A percentile compares a stretch with the other conserved stretches of the same genome.
Conservation (phyloP, 2,329 filamentous ascomycete genomes). For the Fusarium tjaetaba region DNA sequence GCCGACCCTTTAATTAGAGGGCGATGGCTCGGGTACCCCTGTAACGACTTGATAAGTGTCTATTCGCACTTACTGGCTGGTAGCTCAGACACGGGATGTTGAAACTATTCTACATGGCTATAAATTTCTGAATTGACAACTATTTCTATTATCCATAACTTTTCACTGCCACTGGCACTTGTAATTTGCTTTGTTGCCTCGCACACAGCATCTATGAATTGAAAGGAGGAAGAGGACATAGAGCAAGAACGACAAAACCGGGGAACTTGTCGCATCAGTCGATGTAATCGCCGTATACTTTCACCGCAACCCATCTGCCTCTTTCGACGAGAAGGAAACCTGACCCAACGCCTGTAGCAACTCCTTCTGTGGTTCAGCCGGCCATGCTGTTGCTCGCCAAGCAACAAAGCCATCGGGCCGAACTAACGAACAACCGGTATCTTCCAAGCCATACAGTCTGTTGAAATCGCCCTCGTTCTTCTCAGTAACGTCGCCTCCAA, state of each 20-base stretch:
- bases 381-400: background rate
- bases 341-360: background rate
- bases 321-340: background rate
- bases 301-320: rapidly evolving
- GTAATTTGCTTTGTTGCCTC: too few relatives aligned
- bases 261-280: rapidly evolving
- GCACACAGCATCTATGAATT: too few relatives aligned
- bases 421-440: constrained; percentile 8
- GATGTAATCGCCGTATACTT: rapidly evolving
- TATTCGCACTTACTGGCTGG: too few relatives aligned
- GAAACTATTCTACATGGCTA: background rate
- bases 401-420: constrained; percentile 25
- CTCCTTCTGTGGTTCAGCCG: background rate
- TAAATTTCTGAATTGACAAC: rapidly evolving
- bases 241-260: rapidly evolving
- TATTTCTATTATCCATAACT: background rate
- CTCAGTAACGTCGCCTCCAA: background rate
- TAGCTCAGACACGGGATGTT: rapidly evolving
- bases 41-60: too few relatives aligned
- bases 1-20: background rate
- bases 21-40: rapidly evolving
- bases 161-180: rapidly evolving
- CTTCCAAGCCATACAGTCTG: background rate
- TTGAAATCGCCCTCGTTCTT: background rate
- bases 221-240: too few relatives aligned